Percentiles rank a stretch among this genome's conserved stretches.
These are phyloP conservation scores for Neonectria sp. DNA, from an alignment of 2,329 filamentous ascomycete genomes.

Conservation along the genomic window DNA sequence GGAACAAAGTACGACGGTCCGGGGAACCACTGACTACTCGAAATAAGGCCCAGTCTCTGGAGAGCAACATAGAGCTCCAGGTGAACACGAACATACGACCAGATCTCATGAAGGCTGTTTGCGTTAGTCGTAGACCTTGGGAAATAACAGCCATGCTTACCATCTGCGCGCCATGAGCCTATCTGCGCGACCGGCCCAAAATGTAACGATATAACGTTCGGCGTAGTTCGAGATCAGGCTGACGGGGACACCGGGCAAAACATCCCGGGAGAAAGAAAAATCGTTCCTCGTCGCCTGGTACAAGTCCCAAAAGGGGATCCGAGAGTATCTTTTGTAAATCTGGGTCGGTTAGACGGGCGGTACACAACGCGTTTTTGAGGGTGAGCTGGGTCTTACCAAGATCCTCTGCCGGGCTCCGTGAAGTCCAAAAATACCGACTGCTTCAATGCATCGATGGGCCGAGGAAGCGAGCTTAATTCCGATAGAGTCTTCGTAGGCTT, in stretches of 20 bases:
- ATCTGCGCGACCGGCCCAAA: conserved; percentile 46
- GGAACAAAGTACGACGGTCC: conserved; percentile 67
- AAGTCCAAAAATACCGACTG: conserved; percentile 66
- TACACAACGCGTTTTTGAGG: neutral
- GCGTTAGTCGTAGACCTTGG: conserved; percentile 27
- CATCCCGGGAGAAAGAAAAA: conserved; percentile 50
- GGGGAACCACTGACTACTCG: conserved; percentile 60
- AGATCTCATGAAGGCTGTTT: conserved; percentile 50
- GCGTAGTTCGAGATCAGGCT: conserved; percentile 49
- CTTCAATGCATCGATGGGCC: conserved; percentile 53
- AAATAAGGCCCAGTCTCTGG: conserved; percentile 65
- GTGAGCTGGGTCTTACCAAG: conserved; percentile 55
- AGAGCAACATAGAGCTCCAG: conserved; percentile 67
- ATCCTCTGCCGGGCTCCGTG: conserved; percentile 68
- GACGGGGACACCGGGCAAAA: conserved; percentile 53
- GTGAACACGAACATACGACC: conserved; percentile 64
- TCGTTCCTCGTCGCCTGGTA: conserved; percentile 47
- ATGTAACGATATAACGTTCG: conserved; percentile 44
- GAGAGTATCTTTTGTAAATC: conserved; percentile 67
- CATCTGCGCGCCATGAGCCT: conserved; percentile 43
- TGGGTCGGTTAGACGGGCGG: conserved; percentile 45
- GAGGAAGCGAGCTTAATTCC: conserved; percentile 58
- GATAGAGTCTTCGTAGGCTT: conserved; percentile 63
- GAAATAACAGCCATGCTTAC: conserved; percentile 40
- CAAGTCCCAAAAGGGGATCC: conserved; percentile 64